Evolutionary conservation across 1,139 yeast genomes (phyloP).

Genomic region (Lodderomyces theae): DNA sequence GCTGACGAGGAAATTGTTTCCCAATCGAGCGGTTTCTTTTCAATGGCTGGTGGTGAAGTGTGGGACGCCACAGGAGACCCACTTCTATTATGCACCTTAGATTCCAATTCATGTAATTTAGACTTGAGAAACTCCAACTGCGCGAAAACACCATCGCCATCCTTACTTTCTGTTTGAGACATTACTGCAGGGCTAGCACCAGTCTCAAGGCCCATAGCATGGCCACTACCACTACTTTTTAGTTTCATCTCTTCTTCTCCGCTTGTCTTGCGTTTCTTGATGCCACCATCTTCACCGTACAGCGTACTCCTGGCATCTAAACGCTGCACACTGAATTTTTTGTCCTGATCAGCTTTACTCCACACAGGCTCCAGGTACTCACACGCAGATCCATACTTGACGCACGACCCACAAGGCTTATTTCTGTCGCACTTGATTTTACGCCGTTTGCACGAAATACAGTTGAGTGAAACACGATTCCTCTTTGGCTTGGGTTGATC

Average conservation of each 20-base stretch:
- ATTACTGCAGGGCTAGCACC: neutral
- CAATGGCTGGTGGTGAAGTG: neutral
- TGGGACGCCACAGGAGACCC: neutral
- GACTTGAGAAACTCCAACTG: constrained; percentile 8
- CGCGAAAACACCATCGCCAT: constrained; percentile 3
- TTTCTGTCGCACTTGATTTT: constrained; percentile 38
- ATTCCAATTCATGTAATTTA: constrained; percentile 11
- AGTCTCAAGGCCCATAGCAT: neutral
- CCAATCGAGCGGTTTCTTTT: neutral
- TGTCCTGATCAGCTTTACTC: constrained; percentile 11
- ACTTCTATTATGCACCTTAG: neutral
- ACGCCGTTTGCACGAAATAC: constrained; percentile 39
- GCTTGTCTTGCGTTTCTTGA: neutral
- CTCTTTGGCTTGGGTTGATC: constrained; percentile 8
- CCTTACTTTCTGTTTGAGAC: no score
- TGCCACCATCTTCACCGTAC: neutral
- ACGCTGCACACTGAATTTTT: constrained; percentile 7
- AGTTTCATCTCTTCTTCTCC: no score
- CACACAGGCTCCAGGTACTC: constrained; percentile 26
- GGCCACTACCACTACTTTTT: neutral
- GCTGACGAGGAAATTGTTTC: neutral
- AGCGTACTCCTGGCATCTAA: neutral
- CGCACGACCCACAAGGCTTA: constrained; percentile 33
- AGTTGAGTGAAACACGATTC: constrained; percentile 22
- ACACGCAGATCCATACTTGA: constrained; percentile 27